Conservation (phyloP, 441 rosid species). For the Adansonia gregorii region DNA sequence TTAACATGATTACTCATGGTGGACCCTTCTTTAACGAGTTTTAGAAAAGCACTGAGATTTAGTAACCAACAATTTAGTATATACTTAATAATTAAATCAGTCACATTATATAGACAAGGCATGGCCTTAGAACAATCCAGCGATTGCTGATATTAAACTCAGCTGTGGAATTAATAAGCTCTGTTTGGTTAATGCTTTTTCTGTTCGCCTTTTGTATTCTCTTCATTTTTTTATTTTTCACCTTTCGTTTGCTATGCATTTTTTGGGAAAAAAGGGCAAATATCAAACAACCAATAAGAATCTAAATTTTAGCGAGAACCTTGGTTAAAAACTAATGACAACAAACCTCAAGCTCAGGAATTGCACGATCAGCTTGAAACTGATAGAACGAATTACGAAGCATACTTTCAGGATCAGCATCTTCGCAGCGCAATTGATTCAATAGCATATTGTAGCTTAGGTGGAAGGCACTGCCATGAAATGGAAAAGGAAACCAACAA, state of each 20-base stretch:
- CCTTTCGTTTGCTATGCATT: not conserved
- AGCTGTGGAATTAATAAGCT: not conserved
- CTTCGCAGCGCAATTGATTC: constrained; percentile 95
- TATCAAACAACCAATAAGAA: not conserved
- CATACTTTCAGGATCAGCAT: constrained; percentile 94
- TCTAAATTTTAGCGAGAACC: not conserved
- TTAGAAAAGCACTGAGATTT: not conserved
- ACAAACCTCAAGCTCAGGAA: constrained; percentile 91
- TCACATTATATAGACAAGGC: constrained; percentile 15
- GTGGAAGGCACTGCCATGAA: constrained; percentile 83
- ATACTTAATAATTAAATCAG: constrained; percentile 17
- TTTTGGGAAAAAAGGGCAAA: not conserved
- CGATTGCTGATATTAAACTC: constrained; percentile 18
- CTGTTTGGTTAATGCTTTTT: not conserved
- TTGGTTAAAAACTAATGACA: not conserved
- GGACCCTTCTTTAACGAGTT: constrained; percentile 14
- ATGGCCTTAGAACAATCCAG: not conserved
- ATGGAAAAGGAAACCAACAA: constrained; percentile 23
- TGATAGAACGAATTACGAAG: constrained; percentile 96
- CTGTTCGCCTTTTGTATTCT: not conserved
- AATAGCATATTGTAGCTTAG: constrained; percentile 97
- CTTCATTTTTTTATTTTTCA: not conserved
- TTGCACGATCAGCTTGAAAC: constrained; percentile 94
- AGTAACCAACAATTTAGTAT: not conserved
- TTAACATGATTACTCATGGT: constrained; percentile 3